Conservation (phyloP, 2,329 filamentous ascomycete species). For the Aspergillus phoenicis region DNA sequence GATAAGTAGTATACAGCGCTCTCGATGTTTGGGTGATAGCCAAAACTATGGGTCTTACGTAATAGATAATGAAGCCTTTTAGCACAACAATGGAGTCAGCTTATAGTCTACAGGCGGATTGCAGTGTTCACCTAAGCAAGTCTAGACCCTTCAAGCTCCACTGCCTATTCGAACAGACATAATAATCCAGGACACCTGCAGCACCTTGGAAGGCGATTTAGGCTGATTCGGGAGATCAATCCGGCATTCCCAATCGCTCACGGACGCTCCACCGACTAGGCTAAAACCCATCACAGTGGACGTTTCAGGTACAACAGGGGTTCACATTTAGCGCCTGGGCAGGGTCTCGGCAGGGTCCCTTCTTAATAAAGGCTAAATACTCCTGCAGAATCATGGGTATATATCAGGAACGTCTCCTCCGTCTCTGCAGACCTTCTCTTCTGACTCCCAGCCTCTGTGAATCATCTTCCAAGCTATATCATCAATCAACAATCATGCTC, state of each 20-base stretch:
- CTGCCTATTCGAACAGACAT: neutral
- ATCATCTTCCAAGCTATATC: no score
- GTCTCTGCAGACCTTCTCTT: neutral
- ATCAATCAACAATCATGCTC: constrained; percentile 27
- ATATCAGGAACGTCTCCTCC: neutral
- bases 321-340: no score
- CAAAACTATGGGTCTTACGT: no score
- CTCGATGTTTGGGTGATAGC: no score
- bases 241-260: neutral
- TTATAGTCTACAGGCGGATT: no score
- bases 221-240: neutral
- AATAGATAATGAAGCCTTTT: no score
- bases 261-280: neutral
- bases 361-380: neutral
- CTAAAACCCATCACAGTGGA: neutral
- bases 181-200: neutral
- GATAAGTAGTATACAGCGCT: no score
- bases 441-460: no score
- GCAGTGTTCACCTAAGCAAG: neutral
- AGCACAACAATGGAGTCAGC: no score
- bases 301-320: neutral
- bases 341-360: neutral
- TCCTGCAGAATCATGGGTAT: neutral
- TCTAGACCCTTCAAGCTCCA: neutral
- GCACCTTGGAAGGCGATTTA: neutral